Evolutionary conservation across 352 stramenopile species (phyloP).

Genomic region (Globisporangium paroecandrum): DNA sequence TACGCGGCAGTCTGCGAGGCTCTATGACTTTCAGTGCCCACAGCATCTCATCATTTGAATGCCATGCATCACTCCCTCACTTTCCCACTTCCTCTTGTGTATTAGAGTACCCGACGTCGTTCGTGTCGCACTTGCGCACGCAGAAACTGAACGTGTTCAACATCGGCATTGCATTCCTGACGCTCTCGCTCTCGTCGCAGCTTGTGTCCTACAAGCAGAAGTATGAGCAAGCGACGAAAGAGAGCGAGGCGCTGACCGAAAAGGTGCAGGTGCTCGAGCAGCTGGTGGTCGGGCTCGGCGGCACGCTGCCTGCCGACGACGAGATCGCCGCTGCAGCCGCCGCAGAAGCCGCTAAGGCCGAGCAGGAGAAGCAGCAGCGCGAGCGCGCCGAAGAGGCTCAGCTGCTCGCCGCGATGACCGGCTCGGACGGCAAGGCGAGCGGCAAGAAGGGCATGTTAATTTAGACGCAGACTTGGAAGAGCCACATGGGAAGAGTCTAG

Average conservation of each 20-base stretch:
- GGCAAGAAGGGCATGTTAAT: constrained; percentile 64
- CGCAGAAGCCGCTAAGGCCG: constrained; percentile 23
- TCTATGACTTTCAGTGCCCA: background rate
- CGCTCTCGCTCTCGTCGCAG: constrained; percentile 81
- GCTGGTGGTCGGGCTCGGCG: constrained; percentile 59
- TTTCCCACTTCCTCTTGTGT: background rate
- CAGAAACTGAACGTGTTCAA: constrained; percentile 87
- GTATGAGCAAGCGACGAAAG: constrained; percentile 32
- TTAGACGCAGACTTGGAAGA: constrained; percentile 27
- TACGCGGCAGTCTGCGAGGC: background rate
- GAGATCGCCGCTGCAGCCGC: constrained; percentile 28
- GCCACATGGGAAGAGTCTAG: background rate
- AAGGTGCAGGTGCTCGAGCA: constrained; percentile 57
- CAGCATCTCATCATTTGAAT: background rate
- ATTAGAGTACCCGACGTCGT: constrained; percentile 77
- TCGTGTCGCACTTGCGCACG: constrained; percentile 69
- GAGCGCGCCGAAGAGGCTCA: constrained; percentile 50
- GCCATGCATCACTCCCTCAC: constrained; percentile 5
- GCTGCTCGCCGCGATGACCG: constrained; percentile 24
- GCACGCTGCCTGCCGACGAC: constrained; percentile 53
- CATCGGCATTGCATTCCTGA: constrained; percentile 79
- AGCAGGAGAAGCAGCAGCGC: constrained; percentile 39
- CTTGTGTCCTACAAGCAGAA: constrained; percentile 75
- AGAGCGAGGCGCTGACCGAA: constrained; percentile 42
- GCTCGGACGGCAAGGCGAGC: constrained; percentile 19